phyloP scores from a whole-genome alignment of 352 stramenopile genomes.

The Phytopythium cucurbitacearum region DNA sequence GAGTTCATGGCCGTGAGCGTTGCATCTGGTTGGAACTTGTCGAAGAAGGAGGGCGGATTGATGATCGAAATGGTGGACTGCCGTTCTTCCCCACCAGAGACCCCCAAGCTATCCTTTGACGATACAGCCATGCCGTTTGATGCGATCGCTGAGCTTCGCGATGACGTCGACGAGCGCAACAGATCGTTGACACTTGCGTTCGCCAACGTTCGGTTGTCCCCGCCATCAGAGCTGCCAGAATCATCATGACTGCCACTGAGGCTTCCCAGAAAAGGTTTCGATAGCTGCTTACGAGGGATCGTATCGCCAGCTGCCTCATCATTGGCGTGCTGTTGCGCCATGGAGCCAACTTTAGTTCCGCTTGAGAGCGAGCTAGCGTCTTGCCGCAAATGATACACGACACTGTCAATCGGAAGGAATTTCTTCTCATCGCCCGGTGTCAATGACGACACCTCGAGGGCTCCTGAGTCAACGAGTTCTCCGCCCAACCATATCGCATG shows the following conservation, averaged over 20 bases:
- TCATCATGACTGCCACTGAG: too few species aligned
- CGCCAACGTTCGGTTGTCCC: background rate
- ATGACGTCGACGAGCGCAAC: conserved; percentile 4
- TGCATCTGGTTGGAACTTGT: conserved; percentile 57
- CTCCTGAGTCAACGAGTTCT: conserved; percentile 58
- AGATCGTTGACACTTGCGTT: conserved; percentile 1
- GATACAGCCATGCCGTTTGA: conserved; percentile 1
- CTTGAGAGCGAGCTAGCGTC: conserved; percentile 30
- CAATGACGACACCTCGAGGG: conserved; percentile 35
- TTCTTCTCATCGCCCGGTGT: conserved; percentile 17
- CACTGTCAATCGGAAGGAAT: conserved; percentile 7
- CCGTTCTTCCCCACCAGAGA: conserved; percentile 31
- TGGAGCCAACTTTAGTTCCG: too few species aligned
- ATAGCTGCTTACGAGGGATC: too few species aligned
- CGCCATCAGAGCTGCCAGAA: background rate
- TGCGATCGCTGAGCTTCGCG: conserved; percentile 1
- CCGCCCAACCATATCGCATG: conserved; percentile 74
- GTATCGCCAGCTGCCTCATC: too few species aligned
- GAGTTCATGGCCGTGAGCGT: conserved; percentile 50
- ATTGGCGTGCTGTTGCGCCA: too few species aligned
- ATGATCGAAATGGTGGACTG: conserved; percentile 37
- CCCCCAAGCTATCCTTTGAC: background rate
- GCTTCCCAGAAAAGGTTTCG: too few species aligned
- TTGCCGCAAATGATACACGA: conserved; percentile 33
- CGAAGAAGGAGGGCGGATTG: conserved; percentile 33